These are phyloP conservation scores for Salmacisia buchloeana DNA, from an alignment of 1,284 basidiomycete species.

Conservation along the genomic window DNA sequence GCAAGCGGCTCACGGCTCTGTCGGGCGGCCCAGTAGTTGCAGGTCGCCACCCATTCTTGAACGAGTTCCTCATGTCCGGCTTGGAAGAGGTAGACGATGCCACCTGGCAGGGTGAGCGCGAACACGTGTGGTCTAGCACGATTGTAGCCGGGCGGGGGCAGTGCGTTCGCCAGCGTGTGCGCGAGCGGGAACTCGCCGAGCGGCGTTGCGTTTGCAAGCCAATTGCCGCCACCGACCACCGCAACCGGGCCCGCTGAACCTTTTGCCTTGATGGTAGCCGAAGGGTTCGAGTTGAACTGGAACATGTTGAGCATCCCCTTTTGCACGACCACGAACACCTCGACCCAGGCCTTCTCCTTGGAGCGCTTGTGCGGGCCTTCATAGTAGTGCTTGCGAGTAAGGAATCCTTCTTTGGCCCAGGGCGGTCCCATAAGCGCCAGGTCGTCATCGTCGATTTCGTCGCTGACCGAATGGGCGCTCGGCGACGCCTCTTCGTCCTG, in stretches of 20 bases:
- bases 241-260: constrained; percentile 35
- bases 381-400: constrained; percentile 89
- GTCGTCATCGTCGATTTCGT: constrained; percentile 66
- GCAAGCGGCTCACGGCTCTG: constrained; percentile 85
- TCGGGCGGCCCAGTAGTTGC: constrained; percentile 97
- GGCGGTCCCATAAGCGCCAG: constrained; percentile 87
- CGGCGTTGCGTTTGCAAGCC: constrained; percentile 79
- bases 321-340: constrained; percentile 91
- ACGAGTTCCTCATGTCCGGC: constrained; percentile 95
- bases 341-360: constrained; percentile 75
- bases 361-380: constrained; percentile 74
- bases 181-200: constrained; percentile 75
- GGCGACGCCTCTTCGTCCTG: constrained; percentile 79
- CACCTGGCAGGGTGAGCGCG: constrained; percentile 81
- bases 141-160: constrained; percentile 88
- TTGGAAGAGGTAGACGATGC: constrained; percentile 91
- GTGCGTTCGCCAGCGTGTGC: constrained; percentile 77
- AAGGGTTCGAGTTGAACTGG: constrained; percentile 32
- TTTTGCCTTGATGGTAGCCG: constrained; percentile 4
- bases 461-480: constrained; percentile 9
- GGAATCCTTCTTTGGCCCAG: constrained; percentile 96
- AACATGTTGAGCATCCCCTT: constrained; percentile 93
- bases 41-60: constrained; percentile 94
- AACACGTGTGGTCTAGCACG: constrained; percentile 84
- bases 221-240: constrained; percentile 87